These are phyloP conservation scores for Micractinium sp. DNA, from an alignment of 139 green algal genomes.

Conservation along the genomic window DNA sequence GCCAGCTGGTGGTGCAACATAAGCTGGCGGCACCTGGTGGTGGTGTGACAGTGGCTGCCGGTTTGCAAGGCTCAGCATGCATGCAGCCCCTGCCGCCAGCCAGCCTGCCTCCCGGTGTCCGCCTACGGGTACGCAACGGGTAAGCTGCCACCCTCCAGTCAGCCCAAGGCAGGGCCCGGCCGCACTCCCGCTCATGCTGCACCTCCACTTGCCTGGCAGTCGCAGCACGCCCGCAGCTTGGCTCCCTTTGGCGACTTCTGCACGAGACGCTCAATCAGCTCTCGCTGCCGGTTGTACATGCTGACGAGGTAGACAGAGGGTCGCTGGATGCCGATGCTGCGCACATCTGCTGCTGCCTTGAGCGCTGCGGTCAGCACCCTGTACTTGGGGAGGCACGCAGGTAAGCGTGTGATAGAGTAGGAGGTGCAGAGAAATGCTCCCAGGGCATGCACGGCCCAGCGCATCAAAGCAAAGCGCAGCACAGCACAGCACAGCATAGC, in stretches of 20 bases:
- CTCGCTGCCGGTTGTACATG: constrained; percentile 18
- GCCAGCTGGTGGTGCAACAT: too few species aligned
- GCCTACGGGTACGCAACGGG: not conserved
- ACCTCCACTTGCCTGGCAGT: not conserved
- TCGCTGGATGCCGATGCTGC: not conserved
- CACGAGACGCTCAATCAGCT: not conserved
- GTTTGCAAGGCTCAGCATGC: not conserved
- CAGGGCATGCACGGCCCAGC: not conserved
- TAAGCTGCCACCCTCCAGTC: not conserved
- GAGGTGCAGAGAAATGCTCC: not conserved
- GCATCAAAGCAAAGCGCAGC: too few species aligned
- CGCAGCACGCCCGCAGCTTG: not conserved
- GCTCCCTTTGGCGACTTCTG: not conserved
- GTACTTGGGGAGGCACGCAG: not conserved
- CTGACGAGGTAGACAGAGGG: constrained; percentile 9
- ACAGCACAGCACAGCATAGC: too few species aligned
- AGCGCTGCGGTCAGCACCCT: not conserved
- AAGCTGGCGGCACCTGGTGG: too few species aligned
- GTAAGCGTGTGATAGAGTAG: not conserved
- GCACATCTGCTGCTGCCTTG: not conserved
- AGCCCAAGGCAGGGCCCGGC: not conserved
- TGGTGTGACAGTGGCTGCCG: too few species aligned
- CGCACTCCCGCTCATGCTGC: not conserved
- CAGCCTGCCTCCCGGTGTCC: too few species aligned
- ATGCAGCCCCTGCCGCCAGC: not conserved